Percentiles rank a stretch among this genome's conserved stretches.
phyloP scores from a whole-genome alignment of 2,329 filamentous ascomycete genomes.

The Dissoconium aciculare region DNA sequence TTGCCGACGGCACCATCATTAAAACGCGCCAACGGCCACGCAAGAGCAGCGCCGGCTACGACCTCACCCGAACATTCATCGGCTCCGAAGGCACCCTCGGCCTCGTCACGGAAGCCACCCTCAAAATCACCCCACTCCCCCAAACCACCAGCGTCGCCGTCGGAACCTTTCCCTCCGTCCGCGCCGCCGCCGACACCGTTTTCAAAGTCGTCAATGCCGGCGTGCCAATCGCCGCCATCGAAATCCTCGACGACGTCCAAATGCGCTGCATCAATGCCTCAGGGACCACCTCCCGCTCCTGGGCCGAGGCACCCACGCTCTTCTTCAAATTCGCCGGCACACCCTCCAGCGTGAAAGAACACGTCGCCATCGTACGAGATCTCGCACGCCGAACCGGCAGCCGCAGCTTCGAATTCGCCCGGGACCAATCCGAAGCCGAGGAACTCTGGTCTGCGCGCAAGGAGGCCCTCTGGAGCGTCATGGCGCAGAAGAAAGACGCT shows the following conservation, averaged over 20 bases:
- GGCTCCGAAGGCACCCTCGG: slow-evolving; percentile 85
- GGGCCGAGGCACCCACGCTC: slow-evolving; percentile 55
- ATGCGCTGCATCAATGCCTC: slow-evolving; percentile 61
- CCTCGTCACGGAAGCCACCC: slow-evolving; percentile 75
- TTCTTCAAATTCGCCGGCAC: slow-evolving; percentile 67
- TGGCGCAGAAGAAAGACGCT: slow-evolving; percentile 46
- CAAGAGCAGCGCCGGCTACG: slow-evolving; percentile 84
- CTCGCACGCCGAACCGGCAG: slow-evolving; percentile 45
- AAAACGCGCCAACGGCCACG: slow-evolving; percentile 77
- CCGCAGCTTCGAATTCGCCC: slow-evolving; percentile 56
- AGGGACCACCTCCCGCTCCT: slow-evolving; percentile 47
- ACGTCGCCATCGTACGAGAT: slow-evolving; percentile 52
- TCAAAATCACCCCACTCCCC: slow-evolving; percentile 74
- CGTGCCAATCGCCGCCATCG: slow-evolving; percentile 76
- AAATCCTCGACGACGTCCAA: slow-evolving; percentile 83
- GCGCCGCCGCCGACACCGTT: slow-evolving; percentile 64
- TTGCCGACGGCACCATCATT: slow-evolving; percentile 79
- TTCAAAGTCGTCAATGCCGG: slow-evolving; percentile 65
- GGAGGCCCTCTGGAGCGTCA: slow-evolving; percentile 57
- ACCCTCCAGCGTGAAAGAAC: slow-evolving; percentile 56
- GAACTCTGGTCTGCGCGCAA: slow-evolving; percentile 66
- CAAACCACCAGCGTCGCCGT: slow-evolving; percentile 70
- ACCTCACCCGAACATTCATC: slow-evolving; percentile 77
- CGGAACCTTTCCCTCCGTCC: slow-evolving; percentile 47
- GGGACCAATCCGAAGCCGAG: slow-evolving; percentile 46